Percentiles rank a stretch among this genome's conserved stretches.
phyloP scores from a whole-genome alignment of 306 rosid genomes.

The Castanea sativa region DNA sequence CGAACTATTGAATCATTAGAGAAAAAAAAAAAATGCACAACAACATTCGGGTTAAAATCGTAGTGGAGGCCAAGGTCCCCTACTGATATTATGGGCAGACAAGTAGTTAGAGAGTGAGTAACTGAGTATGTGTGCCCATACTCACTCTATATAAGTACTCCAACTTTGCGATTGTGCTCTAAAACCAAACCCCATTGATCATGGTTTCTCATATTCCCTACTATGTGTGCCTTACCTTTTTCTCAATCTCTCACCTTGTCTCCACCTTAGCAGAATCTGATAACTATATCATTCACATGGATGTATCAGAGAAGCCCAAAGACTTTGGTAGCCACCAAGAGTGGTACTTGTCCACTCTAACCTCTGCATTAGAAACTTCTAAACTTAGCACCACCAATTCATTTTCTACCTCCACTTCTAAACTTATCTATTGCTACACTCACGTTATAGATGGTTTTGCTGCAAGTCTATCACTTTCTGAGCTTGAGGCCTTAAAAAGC shows the following conservation, averaged over 20 bases:
- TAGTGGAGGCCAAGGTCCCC: no score
- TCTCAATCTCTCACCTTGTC: constrained; percentile 6
- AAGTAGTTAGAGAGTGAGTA: no score
- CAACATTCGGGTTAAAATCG: no score
- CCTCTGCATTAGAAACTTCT: constrained; percentile 20
- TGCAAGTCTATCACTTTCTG: constrained; percentile 51
- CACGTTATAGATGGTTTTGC: constrained; percentile 70
- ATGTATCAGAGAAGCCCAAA: constrained; percentile 68
- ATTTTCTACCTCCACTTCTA: constrained; percentile 22
- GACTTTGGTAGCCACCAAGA: constrained; percentile 46
- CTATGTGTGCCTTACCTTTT: neutral
- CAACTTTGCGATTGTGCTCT: neutral
- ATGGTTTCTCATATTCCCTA: constrained; percentile 20
- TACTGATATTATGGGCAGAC: no score
- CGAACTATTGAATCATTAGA: no score
- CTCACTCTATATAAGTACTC: neutral
- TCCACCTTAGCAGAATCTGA: constrained; percentile 30
- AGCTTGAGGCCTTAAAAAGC: constrained; percentile 46
- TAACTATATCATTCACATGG: constrained; percentile 74
- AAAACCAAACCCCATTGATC: neutral
- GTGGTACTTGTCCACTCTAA: constrained; percentile 60
- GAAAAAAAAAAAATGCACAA: no score
- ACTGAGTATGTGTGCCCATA: no score
- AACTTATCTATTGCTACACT: constrained; percentile 50
- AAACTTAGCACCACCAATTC: neutral